Percentiles rank a stretch among this genome's conserved stretches.
Evolutionary conservation across 129 eudicot genomes (phyloP).

Genomic region (Ambrosia artemisiifolia): DNA sequence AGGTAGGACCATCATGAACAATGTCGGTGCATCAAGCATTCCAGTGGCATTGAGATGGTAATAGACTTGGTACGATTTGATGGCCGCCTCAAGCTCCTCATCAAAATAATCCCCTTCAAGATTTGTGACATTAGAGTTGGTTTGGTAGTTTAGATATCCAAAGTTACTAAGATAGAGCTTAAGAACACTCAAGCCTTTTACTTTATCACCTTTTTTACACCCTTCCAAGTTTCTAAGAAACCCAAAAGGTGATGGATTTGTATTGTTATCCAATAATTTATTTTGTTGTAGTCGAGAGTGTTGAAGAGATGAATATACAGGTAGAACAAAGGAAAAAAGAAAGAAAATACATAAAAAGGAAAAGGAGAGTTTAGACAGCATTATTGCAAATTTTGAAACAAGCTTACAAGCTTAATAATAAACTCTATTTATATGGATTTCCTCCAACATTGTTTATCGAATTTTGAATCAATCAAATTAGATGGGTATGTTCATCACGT

Average conservation of each 20-base stretch:
- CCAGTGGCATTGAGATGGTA: constrained; percentile 34
- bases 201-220: constrained; percentile 25
- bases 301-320: not conserved
- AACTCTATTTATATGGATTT: constrained; percentile 6
- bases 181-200: constrained; percentile 8
- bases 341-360: constrained; percentile 8
- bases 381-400: not conserved
- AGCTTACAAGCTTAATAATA: constrained; percentile 4
- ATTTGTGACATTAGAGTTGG: constrained; percentile 1
- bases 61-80: constrained; percentile 37
- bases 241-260: constrained; percentile 21
- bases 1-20: constrained; percentile 25
- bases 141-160: constrained; percentile 30
- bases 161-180: constrained; percentile 30
- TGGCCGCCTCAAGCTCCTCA: constrained; percentile 30
- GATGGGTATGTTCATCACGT: not conserved
- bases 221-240: constrained; percentile 25
- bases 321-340: constrained; percentile 1
- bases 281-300: constrained; percentile 3
- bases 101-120: constrained; percentile 30
- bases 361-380: constrained; percentile 15
- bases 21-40: constrained; percentile 18
- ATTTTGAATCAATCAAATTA: not conserved
- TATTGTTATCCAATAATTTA: constrained; percentile 1
- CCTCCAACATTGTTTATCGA: not conserved